Evolutionary conservation across 108 stramenopile genomes (phyloP).

Genomic region (Nitzschia inconspicua): DNA sequence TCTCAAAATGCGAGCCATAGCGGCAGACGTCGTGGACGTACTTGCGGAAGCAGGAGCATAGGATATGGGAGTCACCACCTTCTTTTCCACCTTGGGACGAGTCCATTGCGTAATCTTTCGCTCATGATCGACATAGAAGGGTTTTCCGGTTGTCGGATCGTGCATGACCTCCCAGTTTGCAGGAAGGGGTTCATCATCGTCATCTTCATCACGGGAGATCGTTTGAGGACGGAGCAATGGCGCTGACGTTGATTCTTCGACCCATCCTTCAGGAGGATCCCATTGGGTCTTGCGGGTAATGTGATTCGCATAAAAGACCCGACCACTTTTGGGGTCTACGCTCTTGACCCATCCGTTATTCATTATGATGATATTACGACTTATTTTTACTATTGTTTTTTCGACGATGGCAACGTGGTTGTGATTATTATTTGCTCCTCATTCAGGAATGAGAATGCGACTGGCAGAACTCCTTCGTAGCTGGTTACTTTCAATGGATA

Average conservation of each 20-base stretch:
- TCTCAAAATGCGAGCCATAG: constrained; percentile 25
- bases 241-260: constrained; percentile 25
- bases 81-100: constrained; percentile 35
- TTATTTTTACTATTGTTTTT: too few species aligned
- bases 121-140: constrained; percentile 86
- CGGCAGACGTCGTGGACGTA: constrained; percentile 20
- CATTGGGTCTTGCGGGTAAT: constrained; percentile 77
- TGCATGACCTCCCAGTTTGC: constrained; percentile 82
- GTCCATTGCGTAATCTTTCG: constrained; percentile 82
- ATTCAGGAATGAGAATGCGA: too few species aligned
- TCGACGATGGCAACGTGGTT: too few species aligned
- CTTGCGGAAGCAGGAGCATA: constrained; percentile 17
- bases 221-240: background rate
- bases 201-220: constrained; percentile 13
- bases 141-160: constrained; percentile 69
- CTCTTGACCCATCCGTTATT: constrained; percentile 64
- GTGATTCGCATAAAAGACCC: constrained; percentile 72
- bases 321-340: constrained; percentile 60
- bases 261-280: constrained; percentile 69
- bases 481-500: too few species aligned
- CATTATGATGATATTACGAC: too few species aligned
- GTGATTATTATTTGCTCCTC: too few species aligned
- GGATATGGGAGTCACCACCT: constrained; percentile 1
- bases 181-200: constrained; percentile 45
- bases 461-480: too few species aligned